These are phyloP conservation scores for Epipyxis sp. DNA, from an alignment of 108 stramenopile genomes.

Conservation along the genomic window DNA sequence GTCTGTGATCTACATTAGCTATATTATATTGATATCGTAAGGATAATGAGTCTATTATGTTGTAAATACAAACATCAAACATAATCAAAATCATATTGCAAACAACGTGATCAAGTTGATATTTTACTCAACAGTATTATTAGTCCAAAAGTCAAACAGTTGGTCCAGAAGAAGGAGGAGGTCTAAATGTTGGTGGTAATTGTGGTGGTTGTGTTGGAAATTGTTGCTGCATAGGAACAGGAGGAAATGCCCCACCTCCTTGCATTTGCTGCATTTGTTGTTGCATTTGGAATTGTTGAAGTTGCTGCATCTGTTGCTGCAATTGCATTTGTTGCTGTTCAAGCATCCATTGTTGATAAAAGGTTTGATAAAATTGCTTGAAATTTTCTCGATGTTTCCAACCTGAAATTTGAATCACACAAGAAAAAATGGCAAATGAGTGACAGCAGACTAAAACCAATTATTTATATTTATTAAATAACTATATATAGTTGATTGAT, in stretches of 20 bases:
- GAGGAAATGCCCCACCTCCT: too few species aligned
- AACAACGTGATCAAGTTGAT: too few species aligned
- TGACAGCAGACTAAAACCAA: neutral
- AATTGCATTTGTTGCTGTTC: constrained; percentile 4
- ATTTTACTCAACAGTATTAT: too few species aligned
- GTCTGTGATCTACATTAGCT: too few species aligned
- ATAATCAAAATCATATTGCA: too few species aligned
- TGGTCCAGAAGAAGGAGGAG: neutral
- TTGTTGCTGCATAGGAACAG: neutral
- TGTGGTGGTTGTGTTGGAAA: neutral
- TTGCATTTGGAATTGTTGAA: neutral
- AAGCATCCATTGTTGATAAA: neutral
- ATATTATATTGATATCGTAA: too few species aligned
- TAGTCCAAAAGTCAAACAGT: neutral
- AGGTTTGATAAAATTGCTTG: constrained; percentile 52
- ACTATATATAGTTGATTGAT: too few species aligned
- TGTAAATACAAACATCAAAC: too few species aligned
- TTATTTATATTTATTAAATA: too few species aligned
- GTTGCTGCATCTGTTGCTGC: neutral
- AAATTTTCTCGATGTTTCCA: constrained; percentile 59
- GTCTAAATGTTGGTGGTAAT: neutral
- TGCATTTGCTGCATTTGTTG: neutral
- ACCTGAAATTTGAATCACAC: constrained; percentile 13
- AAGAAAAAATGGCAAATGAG: neutral
- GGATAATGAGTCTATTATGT: too few species aligned